Base-by-base conservation (phyloP, 805 yeast genomes). In the Metschnikowia aberdeeniae region DNA sequence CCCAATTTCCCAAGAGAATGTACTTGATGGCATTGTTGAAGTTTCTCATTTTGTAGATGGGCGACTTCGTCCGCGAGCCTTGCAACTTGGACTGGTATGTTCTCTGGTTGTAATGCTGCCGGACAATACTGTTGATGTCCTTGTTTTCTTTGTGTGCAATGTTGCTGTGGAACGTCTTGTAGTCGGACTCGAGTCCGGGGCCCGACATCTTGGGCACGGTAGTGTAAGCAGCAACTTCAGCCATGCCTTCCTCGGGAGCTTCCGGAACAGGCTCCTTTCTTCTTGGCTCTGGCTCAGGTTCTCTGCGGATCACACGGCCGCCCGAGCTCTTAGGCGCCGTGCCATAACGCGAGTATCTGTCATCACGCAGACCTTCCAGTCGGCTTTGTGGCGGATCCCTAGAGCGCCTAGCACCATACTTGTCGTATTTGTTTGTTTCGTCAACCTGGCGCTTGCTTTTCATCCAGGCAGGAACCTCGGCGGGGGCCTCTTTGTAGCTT, bases 11-110 rank as follows among this genome's bases (percentile, higher is more conserved):
- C 43, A 93, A 81, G 7, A 92, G 68, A 59, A 89, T 86, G 61
- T 88, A 86, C 60, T 93, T 93, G 57, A 93, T 84, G 49, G 90
- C 86, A 62, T 93, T 93, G 64, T 93, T 93, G 76, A 89, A 93
- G 55, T 86, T 84, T 49, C 97, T 76, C 51, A 93, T 71, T 56
- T 86, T 86, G 66, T 85, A 82, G 60, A 93, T 92, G 9, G 93
- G 90, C 0, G 97, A 89, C 30, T 78, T 70, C 14, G 81, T 73
- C 54, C 99, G 76, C 37, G 76, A 74, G 1, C 74, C 75, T 44
- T 76, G 77, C 24, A 66, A 67, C 50, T 82, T 81, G 1, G 92
- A 76, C 47, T 80, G 78, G 52, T 78, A 77, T 0, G 96, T 84
- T 57, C 95, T 77, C 53, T 86, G 85, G 64, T 93, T 93, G 63